Evolutionary conservation across 352 stramenopile species (phyloP), one percentile per base, ranked within the genome.

Genomic region (Phytophthora megakarya): DNA sequence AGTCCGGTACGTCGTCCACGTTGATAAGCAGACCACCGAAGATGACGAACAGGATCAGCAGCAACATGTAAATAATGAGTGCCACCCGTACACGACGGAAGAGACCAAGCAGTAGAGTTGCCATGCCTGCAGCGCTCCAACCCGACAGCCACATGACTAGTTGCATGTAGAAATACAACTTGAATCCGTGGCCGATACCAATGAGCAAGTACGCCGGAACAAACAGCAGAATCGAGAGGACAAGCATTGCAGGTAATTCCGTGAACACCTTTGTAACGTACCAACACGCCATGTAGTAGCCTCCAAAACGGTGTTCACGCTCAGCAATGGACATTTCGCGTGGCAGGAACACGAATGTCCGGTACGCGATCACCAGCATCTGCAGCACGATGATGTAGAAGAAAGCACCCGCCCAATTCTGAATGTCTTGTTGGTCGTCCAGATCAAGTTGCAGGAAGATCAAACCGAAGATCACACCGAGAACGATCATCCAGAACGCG

Each of bases 161-260:
- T 28, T 86, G 76, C 65, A 86, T 81, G 40, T 72, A 74, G 18
- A 82, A 44, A 61, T 80, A 86, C 45, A 84, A 13, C 40, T 75
- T 73, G 44, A 78, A 75, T 26, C 70, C 70, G 35, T 73, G 61
- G 9, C 66, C 66, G 45, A 82, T 69, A 5, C 72, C 75, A 35
- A 86, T 75, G 10, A 86, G 66, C 40, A 80, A 39, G 55, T 84
- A 82, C 19, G 61, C 68, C 4, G 75, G 72, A 0, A 73, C 62
- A 37, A 86, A 73, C 21, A 86, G 63, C 45, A 78, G 28, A 19
- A 80, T 51, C 5, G 77, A 81, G 2, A 82, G 64, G 22, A 82
- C 56, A 9, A 81, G n/a, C 33, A 73, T 56, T 11, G 71, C 61
- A 11, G 70, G 62, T 3, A 86, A 22, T 33, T 86, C 77, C 1